phyloP scores from a whole-genome alignment of 2,329 filamentous ascomycete species.

The Chrysosphaeria jannelii region DNA sequence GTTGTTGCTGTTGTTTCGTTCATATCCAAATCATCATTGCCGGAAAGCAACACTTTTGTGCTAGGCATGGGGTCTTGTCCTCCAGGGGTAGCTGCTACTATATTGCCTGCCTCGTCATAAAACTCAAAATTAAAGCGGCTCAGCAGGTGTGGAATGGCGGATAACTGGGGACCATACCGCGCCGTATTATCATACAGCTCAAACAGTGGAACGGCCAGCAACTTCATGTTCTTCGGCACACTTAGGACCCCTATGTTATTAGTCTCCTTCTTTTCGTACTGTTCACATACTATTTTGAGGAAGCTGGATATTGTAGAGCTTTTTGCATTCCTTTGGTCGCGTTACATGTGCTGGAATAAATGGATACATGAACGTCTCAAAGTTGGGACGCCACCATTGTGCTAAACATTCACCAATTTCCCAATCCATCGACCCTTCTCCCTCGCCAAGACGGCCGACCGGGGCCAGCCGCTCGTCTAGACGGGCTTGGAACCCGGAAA shows the following conservation, averaged over 20 bases:
- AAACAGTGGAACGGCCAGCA: constrained; percentile 84
- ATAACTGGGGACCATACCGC: constrained; percentile 81
- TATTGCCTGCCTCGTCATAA: constrained; percentile 70
- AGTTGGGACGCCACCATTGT: constrained; percentile 97
- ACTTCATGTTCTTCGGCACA: constrained; percentile 98
- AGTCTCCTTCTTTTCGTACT: neutral
- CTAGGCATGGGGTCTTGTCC: constrained; percentile 26
- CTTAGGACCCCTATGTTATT: constrained; percentile 47
- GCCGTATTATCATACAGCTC: constrained; percentile 95
- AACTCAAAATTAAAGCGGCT: constrained; percentile 96
- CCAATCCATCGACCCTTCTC: constrained; percentile 68
- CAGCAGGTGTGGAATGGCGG: constrained; percentile 80
- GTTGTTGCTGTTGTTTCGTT: constrained; percentile 11
- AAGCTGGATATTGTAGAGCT: constrained; percentile 88
- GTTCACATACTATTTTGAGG: constrained; percentile 52
- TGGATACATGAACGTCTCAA: constrained; percentile 99
- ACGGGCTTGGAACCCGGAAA: constrained; percentile 77
- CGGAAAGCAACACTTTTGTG: constrained; percentile 30
- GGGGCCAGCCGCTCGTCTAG: constrained; percentile 84
- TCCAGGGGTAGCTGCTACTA: constrained; percentile 62
- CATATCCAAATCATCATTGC: constrained; percentile 33
- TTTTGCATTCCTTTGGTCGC: constrained; percentile 94
- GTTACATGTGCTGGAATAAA: constrained; percentile 93
- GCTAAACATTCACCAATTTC: constrained; percentile 80
- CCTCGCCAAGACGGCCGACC: constrained; percentile 60